These are phyloP conservation scores for Zoysia pacifica DNA, from an alignment of 176 grass and related monocot species.

Conservation along the genomic window DNA sequence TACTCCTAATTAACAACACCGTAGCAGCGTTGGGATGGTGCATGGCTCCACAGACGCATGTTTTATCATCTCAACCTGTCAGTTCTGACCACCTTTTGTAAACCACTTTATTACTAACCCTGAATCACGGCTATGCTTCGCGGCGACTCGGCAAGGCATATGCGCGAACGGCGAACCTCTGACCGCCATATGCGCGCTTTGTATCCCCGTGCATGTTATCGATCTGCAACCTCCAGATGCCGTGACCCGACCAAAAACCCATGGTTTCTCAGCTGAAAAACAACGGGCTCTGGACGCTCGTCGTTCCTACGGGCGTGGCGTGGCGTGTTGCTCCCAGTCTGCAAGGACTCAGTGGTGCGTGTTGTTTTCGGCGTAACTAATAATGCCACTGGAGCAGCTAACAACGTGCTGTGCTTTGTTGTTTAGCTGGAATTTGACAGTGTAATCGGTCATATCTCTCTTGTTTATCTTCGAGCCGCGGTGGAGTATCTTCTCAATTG, in stretches of 20 bases:
- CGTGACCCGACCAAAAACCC: neutral
- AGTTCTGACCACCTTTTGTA: too few species aligned
- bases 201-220: neutral
- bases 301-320: neutral
- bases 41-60: too few species aligned
- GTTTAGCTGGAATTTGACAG: neutral
- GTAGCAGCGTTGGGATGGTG: too few species aligned
- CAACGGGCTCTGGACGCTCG: neutral
- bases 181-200: too few species aligned
- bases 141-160: neutral
- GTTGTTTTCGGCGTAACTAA: constrained; percentile 5
- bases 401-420: neutral
- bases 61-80: too few species aligned
- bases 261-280: constrained; percentile 9
- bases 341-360: neutral
- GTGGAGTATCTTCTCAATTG: too few species aligned
- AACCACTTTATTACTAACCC: too few species aligned
- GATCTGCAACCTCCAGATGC: neutral
- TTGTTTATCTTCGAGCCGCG: too few species aligned
- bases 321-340: neutral
- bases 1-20: too few species aligned
- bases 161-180: too few species aligned
- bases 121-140: too few species aligned
- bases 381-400: neutral
- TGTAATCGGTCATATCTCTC: neutral